Conservation (phyloP, 1,284 basidiomycete species). For the Phenoliferia sp. region DNA sequence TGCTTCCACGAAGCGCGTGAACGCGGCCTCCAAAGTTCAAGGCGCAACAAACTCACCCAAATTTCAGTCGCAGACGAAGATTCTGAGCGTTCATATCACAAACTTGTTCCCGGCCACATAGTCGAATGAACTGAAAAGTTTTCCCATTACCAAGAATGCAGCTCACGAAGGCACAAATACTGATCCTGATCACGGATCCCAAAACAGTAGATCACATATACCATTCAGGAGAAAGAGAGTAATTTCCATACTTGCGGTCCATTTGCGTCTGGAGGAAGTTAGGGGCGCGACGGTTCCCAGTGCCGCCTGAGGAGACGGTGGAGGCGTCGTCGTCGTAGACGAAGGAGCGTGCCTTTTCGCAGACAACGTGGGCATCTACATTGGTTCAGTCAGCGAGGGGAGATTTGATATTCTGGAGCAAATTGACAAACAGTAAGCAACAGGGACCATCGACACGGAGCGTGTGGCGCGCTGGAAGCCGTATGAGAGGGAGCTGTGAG, state of each 20-base stretch:
- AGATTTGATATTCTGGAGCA: neutral
- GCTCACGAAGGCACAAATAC: no score
- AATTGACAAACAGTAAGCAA: slow-evolving; percentile 40
- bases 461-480: slow-evolving; percentile 45
- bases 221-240: neutral
- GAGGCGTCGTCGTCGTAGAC: slow-evolving; percentile 40
- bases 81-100: no score
- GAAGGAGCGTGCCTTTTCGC: slow-evolving; percentile 43
- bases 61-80: no score
- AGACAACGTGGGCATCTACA: slow-evolving; percentile 44
- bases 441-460: slow-evolving; percentile 44
- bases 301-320: neutral
- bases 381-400: neutral
- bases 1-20: no score
- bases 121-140: no score
- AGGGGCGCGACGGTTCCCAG: neutral
- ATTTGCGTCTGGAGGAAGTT: slow-evolving; percentile 18
- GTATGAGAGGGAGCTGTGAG: slow-evolving; percentile 44
- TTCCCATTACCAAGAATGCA: no score
- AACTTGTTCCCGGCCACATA: no score
- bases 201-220: no score
- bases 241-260: neutral
- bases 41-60: no score
- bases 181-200: no score
- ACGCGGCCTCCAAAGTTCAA: no score